Evolutionary conservation across 305 asterid species (phyloP), one percentile per base, ranked within the genome.

Genomic region (Ajuga reptans): DNA sequence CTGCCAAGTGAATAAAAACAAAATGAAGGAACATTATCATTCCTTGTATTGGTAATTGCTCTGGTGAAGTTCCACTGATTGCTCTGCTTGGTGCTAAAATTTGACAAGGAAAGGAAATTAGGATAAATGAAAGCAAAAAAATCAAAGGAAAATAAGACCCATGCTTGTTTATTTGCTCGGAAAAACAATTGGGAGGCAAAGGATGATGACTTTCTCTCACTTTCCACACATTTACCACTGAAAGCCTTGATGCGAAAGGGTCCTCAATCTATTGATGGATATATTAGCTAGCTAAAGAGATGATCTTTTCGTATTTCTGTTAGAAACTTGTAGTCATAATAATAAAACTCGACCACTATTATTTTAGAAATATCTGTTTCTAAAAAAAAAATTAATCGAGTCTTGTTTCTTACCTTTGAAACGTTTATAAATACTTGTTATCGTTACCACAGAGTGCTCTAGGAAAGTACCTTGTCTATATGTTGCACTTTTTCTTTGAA

Each of bases 401-500:
- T 46, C 61, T 68, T 64, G 51, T 65, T 41, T 24, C 50, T 34
- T 29, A 42, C 43, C 16, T 18, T 54, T 57, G 34, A 68, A 24
- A 37, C 43, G 17, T 51, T 75, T 17, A 18, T 27, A 47, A 11
- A 55, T 59, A 16, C 8, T n/a, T 45, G 51, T 53, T 73, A 58
- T 52, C 53, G 60, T 42, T 45, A 36, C 34, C 69, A 29, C 47
- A 39, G 59, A 29, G 69, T 49, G 69, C 41, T 16, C 66, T 58
- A 68, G 42, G 11, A 27, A 52, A 68, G 45, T 59, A 70, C 62
- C 58, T 77, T 68, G 14, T 71, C 37, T 63, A n/a, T 51, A 16
- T 73, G 75, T 71, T 64, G 61, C 57, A 34, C 18, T 51, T 77
- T 71, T 55, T 34, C 60, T 71, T 11, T 58, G 14, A 66, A 68